Base-by-base conservation (phyloP, 73 alveolate species). In the Tetrahymena malaccensis region DNA sequence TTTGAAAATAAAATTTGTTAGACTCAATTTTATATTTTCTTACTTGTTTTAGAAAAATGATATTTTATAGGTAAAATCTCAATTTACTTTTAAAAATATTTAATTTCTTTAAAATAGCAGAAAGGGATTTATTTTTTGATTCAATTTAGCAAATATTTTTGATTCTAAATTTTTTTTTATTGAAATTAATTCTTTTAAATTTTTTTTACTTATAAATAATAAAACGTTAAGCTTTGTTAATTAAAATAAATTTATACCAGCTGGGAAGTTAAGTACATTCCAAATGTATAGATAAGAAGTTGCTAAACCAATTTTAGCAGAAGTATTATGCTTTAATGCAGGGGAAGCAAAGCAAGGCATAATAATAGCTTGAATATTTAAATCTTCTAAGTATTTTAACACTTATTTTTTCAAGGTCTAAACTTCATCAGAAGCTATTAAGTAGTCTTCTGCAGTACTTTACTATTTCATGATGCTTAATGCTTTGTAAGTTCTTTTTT, bases 291-390 rank as follows among this genome's bases (percentile, higher is more conserved):
- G 44, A 96, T 96, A 96, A 15, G 93, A 22, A 27, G 95, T 89
- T 0, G 96, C 95, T 16, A 33, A 37, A 19, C 96, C 97, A 38
- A 55, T 34, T 34, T 94, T 13, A 38, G 34, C 85, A 4, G 96
- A 83, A n/a, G 83, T 85, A 35, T 93, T 89, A 96, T 96, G 98
- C n/a, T 33, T 40, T 50, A 95, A 95, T 22, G 98, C 98, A 44
- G 95, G 95, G 10, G 50, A 13, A 35, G 95, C 97, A 93, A 89
- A 85, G 7, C 94, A 94, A 19, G 98, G 98, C 31, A 94, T 93
- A 15, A 96, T 96, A 93, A 95, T 55, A 31, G 96, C 98, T 93
- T 96, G 96, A 34, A 96, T 43, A 1, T 93, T 94, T 19, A 37
- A 17, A n/a, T 94, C 93, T 5, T 25, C 21, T 22, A 94, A 27